A percentile compares a stretch with the other conserved stretches of the same genome.
phyloP scores from a whole-genome alignment of 1,284 basidiomycete genomes.

The Violaceomyces palustris region DNA sequence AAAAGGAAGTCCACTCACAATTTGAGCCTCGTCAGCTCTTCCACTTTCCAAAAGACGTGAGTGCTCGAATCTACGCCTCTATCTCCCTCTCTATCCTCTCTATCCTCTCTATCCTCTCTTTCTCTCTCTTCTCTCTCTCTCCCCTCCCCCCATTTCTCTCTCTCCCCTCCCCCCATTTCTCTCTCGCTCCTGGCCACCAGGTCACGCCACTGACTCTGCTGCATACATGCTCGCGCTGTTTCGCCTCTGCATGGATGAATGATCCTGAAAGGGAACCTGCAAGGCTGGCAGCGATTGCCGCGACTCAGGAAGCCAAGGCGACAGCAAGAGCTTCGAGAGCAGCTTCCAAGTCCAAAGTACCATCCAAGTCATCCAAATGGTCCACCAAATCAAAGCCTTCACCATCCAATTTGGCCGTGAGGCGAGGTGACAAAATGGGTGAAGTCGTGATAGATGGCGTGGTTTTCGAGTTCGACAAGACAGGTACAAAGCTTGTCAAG shows the following conservation, averaged over 20 bases:
- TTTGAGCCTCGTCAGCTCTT: conserved; percentile 42
- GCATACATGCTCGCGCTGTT: too few species aligned
- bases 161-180: too few species aligned
- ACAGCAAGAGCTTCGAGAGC: conserved; percentile 7
- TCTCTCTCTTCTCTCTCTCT: too few species aligned
- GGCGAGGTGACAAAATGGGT: conserved; percentile 46
- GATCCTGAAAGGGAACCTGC: conserved; percentile 25
- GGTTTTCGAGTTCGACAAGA: conserved; percentile 57
- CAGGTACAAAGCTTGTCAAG: conserved; percentile 56
- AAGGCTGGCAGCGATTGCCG: conserved; percentile 36
- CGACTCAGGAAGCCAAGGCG: conserved; percentile 24
- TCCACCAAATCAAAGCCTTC: neutral
- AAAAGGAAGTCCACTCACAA: conserved; percentile 41
- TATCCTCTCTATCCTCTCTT: neutral
- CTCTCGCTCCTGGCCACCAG: too few species aligned
- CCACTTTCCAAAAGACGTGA: conserved; percentile 34
- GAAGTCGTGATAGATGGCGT: conserved; percentile 57
- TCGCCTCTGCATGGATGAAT: neutral
- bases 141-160: too few species aligned
- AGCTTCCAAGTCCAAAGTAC: conserved; percentile 2
- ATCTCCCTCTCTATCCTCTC: neutral
- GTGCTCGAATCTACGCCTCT: neutral
- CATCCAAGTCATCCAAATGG: conserved; percentile 1
- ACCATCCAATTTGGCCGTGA: conserved; percentile 9
- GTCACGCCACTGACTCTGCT: too few species aligned